Evolutionary conservation across 2,329 filamentous ascomycete species (phyloP).

Genomic region (Xylariales sp.): DNA sequence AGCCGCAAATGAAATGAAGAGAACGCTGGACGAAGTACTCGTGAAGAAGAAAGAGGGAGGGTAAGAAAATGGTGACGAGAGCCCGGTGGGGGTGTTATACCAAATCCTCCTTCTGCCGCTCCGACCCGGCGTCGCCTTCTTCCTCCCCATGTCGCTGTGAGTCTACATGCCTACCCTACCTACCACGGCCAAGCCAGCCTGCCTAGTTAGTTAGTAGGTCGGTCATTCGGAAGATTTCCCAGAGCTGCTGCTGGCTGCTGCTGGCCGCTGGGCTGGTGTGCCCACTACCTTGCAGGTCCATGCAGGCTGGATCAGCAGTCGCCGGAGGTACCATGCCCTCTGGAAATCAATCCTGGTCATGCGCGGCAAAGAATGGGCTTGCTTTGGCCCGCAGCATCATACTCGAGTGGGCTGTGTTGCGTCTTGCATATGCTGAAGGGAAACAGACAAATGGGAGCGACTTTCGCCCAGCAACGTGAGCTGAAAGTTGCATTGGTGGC

Average conservation of each 20-base stretch:
- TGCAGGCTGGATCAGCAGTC: not conserved
- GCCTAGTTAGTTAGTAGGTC: too few relatives aligned
- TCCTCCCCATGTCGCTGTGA: not conserved
- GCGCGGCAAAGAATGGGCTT: slow-evolving; percentile 20
- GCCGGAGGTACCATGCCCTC: not conserved
- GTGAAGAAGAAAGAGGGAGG: slow-evolving; percentile 47
- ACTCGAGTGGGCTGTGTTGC: slow-evolving; percentile 26
- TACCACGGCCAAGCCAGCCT: not conserved
- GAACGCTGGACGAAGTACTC: slow-evolving; percentile 54
- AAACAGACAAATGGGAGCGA: slow-evolving; percentile 24
- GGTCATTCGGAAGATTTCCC: slow-evolving; percentile 1
- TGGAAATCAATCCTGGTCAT: slow-evolving; percentile 15
- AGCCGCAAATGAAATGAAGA: slow-evolving; percentile 54
- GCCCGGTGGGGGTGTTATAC: slow-evolving; percentile 44
- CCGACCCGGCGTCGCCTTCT: slow-evolving; percentile 11
- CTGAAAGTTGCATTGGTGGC: slow-evolving; percentile 27
- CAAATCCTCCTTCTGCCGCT: slow-evolving; percentile 14
- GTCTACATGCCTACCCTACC: not conserved
- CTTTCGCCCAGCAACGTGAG: slow-evolving; percentile 20
- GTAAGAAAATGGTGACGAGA: slow-evolving; percentile 42
- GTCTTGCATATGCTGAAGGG: slow-evolving; percentile 23
- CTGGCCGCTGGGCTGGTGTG: not conserved
- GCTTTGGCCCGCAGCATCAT: slow-evolving; percentile 6
- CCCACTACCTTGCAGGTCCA: not conserved
- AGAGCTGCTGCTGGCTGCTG: not conserved